A percentile compares a stretch with the other conserved stretches of the same genome.
These are phyloP conservation scores for Daphne laureola DNA, from an alignment of 441 rosid species.

Conservation along the genomic window DNA sequence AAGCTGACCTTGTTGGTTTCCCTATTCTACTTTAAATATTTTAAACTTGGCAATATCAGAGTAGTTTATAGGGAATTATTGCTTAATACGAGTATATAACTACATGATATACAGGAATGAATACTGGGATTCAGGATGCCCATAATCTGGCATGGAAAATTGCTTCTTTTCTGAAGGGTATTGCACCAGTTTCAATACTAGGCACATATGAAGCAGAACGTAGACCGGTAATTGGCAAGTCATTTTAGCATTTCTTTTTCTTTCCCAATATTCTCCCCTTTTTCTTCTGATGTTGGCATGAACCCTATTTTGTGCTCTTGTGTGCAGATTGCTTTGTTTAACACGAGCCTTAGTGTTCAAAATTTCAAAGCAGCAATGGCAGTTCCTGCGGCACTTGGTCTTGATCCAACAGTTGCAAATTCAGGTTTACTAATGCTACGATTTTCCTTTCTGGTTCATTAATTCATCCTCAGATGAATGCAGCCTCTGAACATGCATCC, in stretches of 20 bases:
- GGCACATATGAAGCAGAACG: constrained; percentile 79
- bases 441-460: constrained; percentile 9
- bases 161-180: constrained; percentile 52
- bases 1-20: no score
- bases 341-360: constrained; percentile 77
- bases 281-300: constrained; percentile 14
- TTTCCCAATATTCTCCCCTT: constrained; percentile 7
- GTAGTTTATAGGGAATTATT: no score
- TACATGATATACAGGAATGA: constrained; percentile 64
- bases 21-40: no score
- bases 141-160: constrained; percentile 97
- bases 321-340: constrained; percentile 65
- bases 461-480: neutral
- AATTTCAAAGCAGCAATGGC: constrained; percentile 90
- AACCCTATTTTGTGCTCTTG: constrained; percentile 18
- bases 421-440: constrained; percentile 40
- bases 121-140: constrained; percentile 95
- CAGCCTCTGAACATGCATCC: constrained; percentile 1
- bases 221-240: constrained; percentile 56
- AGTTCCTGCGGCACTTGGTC: constrained; percentile 87
- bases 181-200: constrained; percentile 59
- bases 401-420: constrained; percentile 74
- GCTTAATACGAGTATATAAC: constrained; percentile 6
- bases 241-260: constrained; percentile 15
- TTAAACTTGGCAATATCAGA: no score